phyloP scores from a whole-genome alignment of 129 eudicot genomes.

The Flaveria sonorensis region DNA sequence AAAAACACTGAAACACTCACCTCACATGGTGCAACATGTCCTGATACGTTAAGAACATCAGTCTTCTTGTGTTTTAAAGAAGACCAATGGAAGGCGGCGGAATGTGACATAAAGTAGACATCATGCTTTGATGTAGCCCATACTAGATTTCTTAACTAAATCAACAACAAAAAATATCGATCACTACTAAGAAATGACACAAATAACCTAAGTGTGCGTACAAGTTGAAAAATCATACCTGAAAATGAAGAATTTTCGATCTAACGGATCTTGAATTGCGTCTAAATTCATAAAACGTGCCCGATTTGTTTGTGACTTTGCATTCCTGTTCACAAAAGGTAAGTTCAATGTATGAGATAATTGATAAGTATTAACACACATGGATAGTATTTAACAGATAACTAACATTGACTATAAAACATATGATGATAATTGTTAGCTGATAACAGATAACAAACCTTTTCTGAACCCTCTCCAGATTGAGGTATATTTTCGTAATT shows the following conservation, averaged over 20 bases:
- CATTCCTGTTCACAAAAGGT: conserved; percentile 53
- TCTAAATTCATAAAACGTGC: conserved; percentile 62
- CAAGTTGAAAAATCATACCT: conserved; percentile 43
- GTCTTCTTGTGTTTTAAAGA: conserved; percentile 61
- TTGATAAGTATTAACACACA: background rate
- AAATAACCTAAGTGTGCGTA: background rate
- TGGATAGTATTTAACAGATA: background rate
- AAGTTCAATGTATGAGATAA: background rate
- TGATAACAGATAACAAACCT: conserved; percentile 37
- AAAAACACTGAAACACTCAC: conserved; percentile 39
- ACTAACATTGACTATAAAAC: background rate
- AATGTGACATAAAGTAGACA: conserved; percentile 78
- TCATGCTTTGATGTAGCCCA: conserved; percentile 94
- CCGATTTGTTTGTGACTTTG: conserved; percentile 59
- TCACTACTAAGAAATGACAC: background rate
- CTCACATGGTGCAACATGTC: conserved; percentile 87
- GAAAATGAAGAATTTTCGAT: conserved; percentile 84
- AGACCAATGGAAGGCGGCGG: conserved; percentile 72
- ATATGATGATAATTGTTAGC: background rate
- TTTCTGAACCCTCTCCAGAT: conserved; percentile 71
- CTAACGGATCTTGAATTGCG: conserved; percentile 77
- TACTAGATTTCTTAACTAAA: conserved; percentile 82
- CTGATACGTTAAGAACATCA: conserved; percentile 78
- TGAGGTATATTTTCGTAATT: conserved; percentile 79
- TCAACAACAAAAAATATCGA: background rate